phyloP scores from a whole-genome alignment of 2,329 filamentous ascomycete genomes.

The Thelonectria rubi region DNA sequence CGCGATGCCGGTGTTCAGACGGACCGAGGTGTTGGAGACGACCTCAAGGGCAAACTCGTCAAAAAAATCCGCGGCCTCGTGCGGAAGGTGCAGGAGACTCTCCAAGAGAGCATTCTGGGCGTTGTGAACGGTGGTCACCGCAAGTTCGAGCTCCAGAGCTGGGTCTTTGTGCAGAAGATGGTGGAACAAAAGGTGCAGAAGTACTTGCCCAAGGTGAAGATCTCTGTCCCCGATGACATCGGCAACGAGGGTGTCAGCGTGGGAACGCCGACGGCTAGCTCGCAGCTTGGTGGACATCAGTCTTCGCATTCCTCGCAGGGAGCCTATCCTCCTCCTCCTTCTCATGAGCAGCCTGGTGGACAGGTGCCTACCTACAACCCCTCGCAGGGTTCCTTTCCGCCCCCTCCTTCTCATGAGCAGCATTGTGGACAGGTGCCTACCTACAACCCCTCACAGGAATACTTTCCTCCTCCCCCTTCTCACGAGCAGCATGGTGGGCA shows the following conservation, averaged over 20 bases:
- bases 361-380: constrained; percentile 38
- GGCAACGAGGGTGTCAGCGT: constrained; percentile 57
- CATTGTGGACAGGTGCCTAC: constrained; percentile 29
- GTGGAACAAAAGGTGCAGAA: constrained; percentile 57
- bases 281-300: constrained; percentile 46
- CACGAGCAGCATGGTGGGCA: constrained; percentile 33
- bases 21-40: constrained; percentile 53
- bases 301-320: constrained; percentile 36
- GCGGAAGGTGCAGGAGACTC: constrained; percentile 56
- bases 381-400: constrained; percentile 30
- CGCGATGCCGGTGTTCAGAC: constrained; percentile 42
- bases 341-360: constrained; percentile 29
- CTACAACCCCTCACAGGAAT: constrained; percentile 40
- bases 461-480: constrained; percentile 17
- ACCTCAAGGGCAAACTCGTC: constrained; percentile 55
- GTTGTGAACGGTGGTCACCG: constrained; percentile 58
- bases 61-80: constrained; percentile 55
- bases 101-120: constrained; percentile 54
- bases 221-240: constrained; percentile 56
- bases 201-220: constrained; percentile 57
- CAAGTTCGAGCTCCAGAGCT: constrained; percentile 57
- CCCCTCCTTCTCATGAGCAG: constrained; percentile 24
- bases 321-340: constrained; percentile 20
- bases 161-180: constrained; percentile 57
- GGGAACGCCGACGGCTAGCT: constrained; percentile 46